A percentile compares a stretch with the other conserved stretches of the same genome.
phyloP scores from a whole-genome alignment of 164 flowering plant genomes.

The Santalum album region DNA sequence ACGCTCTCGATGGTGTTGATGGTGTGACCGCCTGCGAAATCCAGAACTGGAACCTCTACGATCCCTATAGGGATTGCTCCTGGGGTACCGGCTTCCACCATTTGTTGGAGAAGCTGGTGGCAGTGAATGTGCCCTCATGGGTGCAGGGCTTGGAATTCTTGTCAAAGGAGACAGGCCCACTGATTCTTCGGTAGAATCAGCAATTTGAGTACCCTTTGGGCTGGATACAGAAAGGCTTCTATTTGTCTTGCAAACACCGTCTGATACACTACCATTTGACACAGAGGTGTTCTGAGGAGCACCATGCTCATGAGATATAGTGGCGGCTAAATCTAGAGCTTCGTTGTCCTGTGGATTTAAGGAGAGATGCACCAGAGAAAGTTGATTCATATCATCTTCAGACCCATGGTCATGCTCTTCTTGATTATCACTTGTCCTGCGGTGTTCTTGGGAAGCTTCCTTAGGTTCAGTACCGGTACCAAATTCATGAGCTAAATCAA shows the following conservation, averaged over 20 bases:
- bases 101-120: slow-evolving; percentile 8
- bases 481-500: slow-evolving; percentile 14
- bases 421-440: slow-evolving; percentile 13
- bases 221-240: slow-evolving; percentile 4
- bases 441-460: slow-evolving; percentile 8
- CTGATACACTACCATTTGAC: slow-evolving; percentile 12
- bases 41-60: slow-evolving; percentile 16
- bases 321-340: slow-evolving; percentile 11
- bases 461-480: slow-evolving; percentile 11
- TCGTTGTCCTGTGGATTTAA: slow-evolving; percentile 21
- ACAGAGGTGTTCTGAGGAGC: slow-evolving; percentile 10
- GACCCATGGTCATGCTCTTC: slow-evolving; percentile 16
- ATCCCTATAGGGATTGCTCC: slow-evolving; percentile 12
- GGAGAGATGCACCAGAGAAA: slow-evolving; percentile 32
- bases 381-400: slow-evolving; percentile 20
- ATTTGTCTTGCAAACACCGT: slow-evolving; percentile 1
- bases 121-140: slow-evolving; percentile 8
- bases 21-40: slow-evolving; percentile 19
- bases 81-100: slow-evolving; percentile 19
- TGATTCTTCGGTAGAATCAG: slow-evolving; percentile 8
- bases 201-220: slow-evolving; percentile 6
- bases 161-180: slow-evolving; percentile 8
- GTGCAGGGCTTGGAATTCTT: slow-evolving; percentile 14
- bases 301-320: slow-evolving; percentile 14
- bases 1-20: slow-evolving; percentile 22